These are phyloP conservation scores for Furcasterigmium sp. DNA, from an alignment of 2,329 filamentous ascomycete genomes.

Conservation along the genomic window DNA sequence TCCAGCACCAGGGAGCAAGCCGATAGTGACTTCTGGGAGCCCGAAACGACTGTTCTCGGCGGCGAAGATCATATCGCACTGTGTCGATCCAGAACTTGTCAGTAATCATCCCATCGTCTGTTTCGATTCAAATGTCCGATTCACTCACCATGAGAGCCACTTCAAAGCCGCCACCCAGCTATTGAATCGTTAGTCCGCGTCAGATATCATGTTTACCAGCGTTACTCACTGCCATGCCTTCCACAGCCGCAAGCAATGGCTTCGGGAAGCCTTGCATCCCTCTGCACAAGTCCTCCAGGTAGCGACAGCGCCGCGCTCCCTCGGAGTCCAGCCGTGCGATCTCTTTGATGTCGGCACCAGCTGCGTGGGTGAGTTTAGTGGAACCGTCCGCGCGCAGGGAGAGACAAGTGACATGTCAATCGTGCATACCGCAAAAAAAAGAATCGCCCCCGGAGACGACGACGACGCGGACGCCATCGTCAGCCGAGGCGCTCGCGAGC, in stretches of 20 bases:
- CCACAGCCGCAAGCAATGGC: slow-evolving; percentile 41
- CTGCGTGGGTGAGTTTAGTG: background rate
- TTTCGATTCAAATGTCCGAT: no score
- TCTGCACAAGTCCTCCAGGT: slow-evolving; percentile 1
- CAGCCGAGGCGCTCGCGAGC: slow-evolving; percentile 17
- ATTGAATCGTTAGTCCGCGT: background rate
- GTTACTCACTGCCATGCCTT: slow-evolving; percentile 40
- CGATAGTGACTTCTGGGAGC: slow-evolving; percentile 29
- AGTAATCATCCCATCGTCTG: no score
- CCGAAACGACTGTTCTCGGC: slow-evolving; percentile 25
- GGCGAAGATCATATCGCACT: slow-evolving; percentile 32
- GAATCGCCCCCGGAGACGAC: slow-evolving; percentile 27
- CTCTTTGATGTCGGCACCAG: slow-evolving; percentile 1
- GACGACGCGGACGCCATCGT: slow-evolving; percentile 23
- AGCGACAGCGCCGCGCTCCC: background rate
- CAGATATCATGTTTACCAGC: background rate
- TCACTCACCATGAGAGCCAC: slow-evolving; percentile 33
- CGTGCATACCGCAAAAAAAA: slow-evolving; percentile 24
- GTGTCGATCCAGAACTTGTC: background rate
- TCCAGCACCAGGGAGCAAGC: slow-evolving; percentile 30
- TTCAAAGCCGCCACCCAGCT: slow-evolving; percentile 44
- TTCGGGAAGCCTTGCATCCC: slow-evolving; percentile 20
- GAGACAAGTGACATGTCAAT: no score
- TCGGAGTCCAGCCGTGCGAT: background rate
- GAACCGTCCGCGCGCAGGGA: no score